Conservation (phyloP, 305 asterid species). For the Striga hermonthica region DNA sequence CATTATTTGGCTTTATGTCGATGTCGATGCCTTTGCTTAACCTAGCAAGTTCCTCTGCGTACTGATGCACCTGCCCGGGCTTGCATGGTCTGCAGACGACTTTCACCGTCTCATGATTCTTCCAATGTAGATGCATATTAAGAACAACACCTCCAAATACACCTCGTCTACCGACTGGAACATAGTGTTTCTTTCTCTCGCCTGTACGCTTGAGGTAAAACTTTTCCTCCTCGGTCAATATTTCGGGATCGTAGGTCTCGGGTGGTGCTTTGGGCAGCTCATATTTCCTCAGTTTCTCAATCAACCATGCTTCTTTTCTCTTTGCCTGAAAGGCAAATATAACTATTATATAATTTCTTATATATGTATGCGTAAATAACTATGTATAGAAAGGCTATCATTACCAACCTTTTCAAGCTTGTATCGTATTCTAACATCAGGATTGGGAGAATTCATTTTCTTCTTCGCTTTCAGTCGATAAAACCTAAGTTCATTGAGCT, state of each 20-base stretch:
- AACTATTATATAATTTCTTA: no score
- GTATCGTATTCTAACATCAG: conserved; percentile 88
- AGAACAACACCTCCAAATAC: conserved; percentile 97
- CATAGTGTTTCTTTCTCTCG: conserved; percentile 85
- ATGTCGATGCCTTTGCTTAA: conserved; percentile 78
- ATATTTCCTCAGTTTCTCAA: conserved; percentile 79
- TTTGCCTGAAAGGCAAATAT: conserved; percentile 53
- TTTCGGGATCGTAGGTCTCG: conserved; percentile 84
- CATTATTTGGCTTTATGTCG: conserved; percentile 69
- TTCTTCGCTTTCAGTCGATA: conserved; percentile 87
- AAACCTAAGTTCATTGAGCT: conserved; percentile 79
- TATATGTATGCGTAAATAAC: no score
- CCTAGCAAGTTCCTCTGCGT: conserved; percentile 77
- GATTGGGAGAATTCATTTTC: conserved; percentile 91
- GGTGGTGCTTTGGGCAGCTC: conserved; percentile 62
- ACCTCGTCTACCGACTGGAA: conserved; percentile 87
- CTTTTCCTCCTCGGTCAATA: conserved; percentile 87
- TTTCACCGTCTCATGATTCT: conserved; percentile 87
- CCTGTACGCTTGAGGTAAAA: conserved; percentile 88
- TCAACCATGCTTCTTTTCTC: conserved; percentile 89
- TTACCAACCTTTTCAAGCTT: conserved; percentile 80
- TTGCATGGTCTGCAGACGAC: conserved; percentile 87
- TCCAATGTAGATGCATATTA: conserved; percentile 98
- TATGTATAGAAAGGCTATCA: background rate
- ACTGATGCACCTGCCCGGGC: conserved; percentile 79